Percentiles rank a stretch among this genome's conserved stretches.
Conservation (phyloP, 1,284 basidiomycete genomes). For the Ceratobasidium sp. region DNA sequence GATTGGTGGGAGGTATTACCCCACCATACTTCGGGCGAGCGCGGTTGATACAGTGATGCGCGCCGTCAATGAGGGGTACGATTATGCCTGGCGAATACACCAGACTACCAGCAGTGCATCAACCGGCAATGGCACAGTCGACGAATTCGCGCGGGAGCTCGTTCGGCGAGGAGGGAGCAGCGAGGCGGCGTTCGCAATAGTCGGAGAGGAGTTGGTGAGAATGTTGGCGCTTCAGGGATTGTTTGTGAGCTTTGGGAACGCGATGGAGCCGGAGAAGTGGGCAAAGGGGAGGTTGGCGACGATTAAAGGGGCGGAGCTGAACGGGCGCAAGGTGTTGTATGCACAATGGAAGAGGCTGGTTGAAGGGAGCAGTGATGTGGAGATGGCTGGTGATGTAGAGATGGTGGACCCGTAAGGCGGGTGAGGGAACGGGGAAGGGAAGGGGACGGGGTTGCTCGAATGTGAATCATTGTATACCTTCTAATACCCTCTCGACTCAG, state of each 20-base stretch:
- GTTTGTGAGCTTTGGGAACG: slow-evolving; percentile 13
- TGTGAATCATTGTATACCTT: no score
- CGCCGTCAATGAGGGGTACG: background rate
- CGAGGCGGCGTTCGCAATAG: background rate
- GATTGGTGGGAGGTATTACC: slow-evolving; percentile 79
- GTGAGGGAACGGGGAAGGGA: no score
- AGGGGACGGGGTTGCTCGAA: no score
- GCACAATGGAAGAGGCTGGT: slow-evolving; percentile 8
- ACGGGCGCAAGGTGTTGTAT: slow-evolving; percentile 14
- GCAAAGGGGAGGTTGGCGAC: slow-evolving; percentile 21
- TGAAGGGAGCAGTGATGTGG: slow-evolving; percentile 30
- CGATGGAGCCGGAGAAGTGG: slow-evolving; percentile 29
- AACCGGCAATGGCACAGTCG: slow-evolving; percentile 8
- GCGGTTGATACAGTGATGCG: slow-evolving; percentile 7
- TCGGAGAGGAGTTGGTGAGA: background rate
- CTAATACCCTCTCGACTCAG: no score
- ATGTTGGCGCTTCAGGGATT: slow-evolving; percentile 9
- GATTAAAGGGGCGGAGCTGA: slow-evolving; percentile 22
- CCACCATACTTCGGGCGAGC: slow-evolving; percentile 53
- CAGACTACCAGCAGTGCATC: background rate
- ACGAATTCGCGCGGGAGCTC: slow-evolving; percentile 2
- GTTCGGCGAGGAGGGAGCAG: background rate
- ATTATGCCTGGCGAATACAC: background rate
- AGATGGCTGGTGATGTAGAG: slow-evolving; percentile 13
- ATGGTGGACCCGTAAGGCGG: no score